phyloP scores from a whole-genome alignment of 768 basidiomycete species.

The Plicaturopsis crispa region DNA sequence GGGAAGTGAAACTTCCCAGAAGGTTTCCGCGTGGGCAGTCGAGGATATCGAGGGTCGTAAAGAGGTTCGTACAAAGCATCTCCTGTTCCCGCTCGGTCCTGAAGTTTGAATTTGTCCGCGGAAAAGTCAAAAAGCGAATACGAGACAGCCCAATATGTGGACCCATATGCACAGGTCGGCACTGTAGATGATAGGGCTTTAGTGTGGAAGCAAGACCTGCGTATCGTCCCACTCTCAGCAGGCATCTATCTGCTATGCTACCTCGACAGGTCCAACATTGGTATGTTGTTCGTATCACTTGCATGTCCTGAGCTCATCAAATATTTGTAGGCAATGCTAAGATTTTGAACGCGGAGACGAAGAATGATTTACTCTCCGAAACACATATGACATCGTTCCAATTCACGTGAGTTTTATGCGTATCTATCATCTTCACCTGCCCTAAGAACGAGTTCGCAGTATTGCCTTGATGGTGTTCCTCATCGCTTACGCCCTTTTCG shows the following conservation, averaged over 20 bases:
- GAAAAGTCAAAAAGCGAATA: too few relatives aligned
- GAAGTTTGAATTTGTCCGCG: too few relatives aligned
- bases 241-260: conserved; percentile 30
- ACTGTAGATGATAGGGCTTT: conserved; percentile 3
- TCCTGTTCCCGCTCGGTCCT: too few relatives aligned
- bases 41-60: too few relatives aligned
- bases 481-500: conserved; percentile 31
- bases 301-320: too few relatives aligned
- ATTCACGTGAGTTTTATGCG: conserved; percentile 14
- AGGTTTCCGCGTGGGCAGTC: too few relatives aligned
- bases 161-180: too few relatives aligned
- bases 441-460: neutral
- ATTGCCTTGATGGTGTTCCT: conserved; percentile 31
- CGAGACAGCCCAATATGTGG: too few relatives aligned
- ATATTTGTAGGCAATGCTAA: conserved; percentile 24
- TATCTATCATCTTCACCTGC: neutral
- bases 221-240: conserved; percentile 27
- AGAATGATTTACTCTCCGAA: conserved; percentile 20
- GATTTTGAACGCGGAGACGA: conserved; percentile 23
- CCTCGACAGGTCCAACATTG: conserved; percentile 20
- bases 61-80: too few relatives aligned
- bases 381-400: conserved; percentile 19
- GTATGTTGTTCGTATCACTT: too few relatives aligned
- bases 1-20: too few relatives aligned
- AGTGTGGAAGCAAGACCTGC: conserved; percentile 20